Base-by-base conservation (phyloP, 2,329 filamentous ascomycete species). In the Pezicula rhizophila region DNA sequence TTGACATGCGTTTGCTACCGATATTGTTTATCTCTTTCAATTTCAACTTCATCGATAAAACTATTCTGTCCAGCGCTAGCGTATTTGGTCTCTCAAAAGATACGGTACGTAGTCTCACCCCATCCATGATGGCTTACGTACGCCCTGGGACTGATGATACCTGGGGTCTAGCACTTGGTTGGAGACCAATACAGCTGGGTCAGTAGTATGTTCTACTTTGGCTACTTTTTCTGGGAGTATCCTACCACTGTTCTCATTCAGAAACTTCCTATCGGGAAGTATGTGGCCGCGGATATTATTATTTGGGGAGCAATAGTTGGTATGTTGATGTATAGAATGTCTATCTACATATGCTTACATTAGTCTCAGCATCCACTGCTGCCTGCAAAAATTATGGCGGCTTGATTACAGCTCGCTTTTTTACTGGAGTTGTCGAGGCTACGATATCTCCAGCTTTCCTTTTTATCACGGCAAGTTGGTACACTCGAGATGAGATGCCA, bases 1-100 rank as follows among this genome's bases (percentile, higher is more conserved):
- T 83, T 50, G 79, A 83, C 57, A 66, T 64, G 56, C 67, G 66
- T 8, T 63, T 82, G 8, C 71, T 82, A 5, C 76, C 78, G 0
- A 64, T 82, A 8, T 64, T 82, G 26, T 80, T 80, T 51, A 54
- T 75, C 35, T 79, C 75, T 0, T 82, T 81, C 73, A 75, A 66
- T 60, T 80, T 59, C 76, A 79, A 60, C 79, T 80, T 53, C 78
- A 57, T 61, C 50, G 59, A 51, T 20, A 51, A 51, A 39, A 42
- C 45, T 2, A 46, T 51, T 7, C 45, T 51, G 57, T 72, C 72
- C 57, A 66, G 67, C 56, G 72, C 72, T 8, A 68, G 67, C 34
- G 69, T 68, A 1, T 77, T 76, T 72, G 72, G 72, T 2, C 56
- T 77, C 11, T 63, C 63, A 17, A 57, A 64, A 23, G 70, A 74